These are phyloP conservation scores for Apiotrichum siamense DNA, from an alignment of 1,284 basidiomycete species.

Conservation along the genomic window DNA sequence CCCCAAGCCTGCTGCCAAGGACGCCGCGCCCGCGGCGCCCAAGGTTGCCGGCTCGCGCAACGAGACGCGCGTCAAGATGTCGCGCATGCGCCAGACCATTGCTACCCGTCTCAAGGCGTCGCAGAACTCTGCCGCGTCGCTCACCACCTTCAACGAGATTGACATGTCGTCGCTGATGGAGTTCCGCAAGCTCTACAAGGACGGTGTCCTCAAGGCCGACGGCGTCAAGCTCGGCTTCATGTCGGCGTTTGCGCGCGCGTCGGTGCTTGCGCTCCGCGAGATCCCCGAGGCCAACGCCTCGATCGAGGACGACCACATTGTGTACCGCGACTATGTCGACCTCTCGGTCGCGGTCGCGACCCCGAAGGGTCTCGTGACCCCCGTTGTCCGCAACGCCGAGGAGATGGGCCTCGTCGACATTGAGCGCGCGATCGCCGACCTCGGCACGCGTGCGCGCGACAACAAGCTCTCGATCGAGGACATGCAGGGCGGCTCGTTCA, in stretches of 20 bases:
- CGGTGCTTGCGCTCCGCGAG: slow-evolving; percentile 77
- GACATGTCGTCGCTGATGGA: slow-evolving; percentile 96
- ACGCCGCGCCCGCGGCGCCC: slow-evolving; percentile 22
- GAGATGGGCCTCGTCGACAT: slow-evolving; percentile 80
- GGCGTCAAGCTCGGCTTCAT: slow-evolving; percentile 98
- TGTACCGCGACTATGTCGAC: slow-evolving; percentile 93
- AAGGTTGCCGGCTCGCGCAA: slow-evolving; percentile 52
- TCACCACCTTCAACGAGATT: slow-evolving; percentile 99
- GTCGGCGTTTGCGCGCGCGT: slow-evolving; percentile 92
- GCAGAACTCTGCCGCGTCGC: slow-evolving; percentile 91
- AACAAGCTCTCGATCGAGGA: slow-evolving; percentile 92
- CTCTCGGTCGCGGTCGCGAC: slow-evolving; percentile 93
- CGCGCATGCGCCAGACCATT: slow-evolving; percentile 92
- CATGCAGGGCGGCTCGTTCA: slow-evolving; percentile 96
- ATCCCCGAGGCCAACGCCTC: slow-evolving; percentile 92
- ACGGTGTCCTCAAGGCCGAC: slow-evolving; percentile 81
- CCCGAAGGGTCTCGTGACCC: slow-evolving; percentile 94
- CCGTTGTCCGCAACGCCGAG: slow-evolving; percentile 89
- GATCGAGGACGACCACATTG: slow-evolving; percentile 88
- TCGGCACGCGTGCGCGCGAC: slow-evolving; percentile 77
- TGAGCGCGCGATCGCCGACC: slow-evolving; percentile 80
- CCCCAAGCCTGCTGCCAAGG: slow-evolving; percentile 24
- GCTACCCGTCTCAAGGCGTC: slow-evolving; percentile 97
- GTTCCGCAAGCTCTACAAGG: slow-evolving; percentile 94
- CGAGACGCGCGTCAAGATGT: slow-evolving; percentile 96